A percentile compares a stretch with the other conserved stretches of the same genome.
phyloP scores from a whole-genome alignment of 192 early-diverging fungal genomes.

The Allomyces arbusculus region DNA sequence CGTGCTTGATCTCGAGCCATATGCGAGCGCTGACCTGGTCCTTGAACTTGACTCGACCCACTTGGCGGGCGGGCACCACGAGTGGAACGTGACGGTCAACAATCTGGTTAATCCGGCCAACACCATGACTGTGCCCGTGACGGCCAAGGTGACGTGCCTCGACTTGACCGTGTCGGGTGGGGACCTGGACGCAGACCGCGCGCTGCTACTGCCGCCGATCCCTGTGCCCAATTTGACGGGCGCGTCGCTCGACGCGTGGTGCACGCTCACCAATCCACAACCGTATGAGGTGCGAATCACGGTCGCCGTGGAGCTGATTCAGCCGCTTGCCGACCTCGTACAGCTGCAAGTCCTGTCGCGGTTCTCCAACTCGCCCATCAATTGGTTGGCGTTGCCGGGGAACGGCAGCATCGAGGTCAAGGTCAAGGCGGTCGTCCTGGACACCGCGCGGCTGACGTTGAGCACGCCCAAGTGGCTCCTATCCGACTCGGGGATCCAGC shows the following conservation, averaged over 20 bases:
- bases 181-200: slow-evolving; percentile 15
- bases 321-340: slow-evolving; percentile 37
- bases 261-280: slow-evolving; percentile 49
- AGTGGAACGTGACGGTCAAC: slow-evolving; percentile 25
- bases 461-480: slow-evolving; percentile 15
- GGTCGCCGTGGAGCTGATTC: slow-evolving; percentile 38
- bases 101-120: slow-evolving; percentile 52
- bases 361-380: slow-evolving; percentile 59
- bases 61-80: background rate
- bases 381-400: slow-evolving; percentile 42
- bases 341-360: slow-evolving; percentile 53
- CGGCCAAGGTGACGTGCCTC: slow-evolving; percentile 39
- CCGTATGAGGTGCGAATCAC: slow-evolving; percentile 63
- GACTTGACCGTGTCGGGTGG: slow-evolving; percentile 52
- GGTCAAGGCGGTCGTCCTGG: slow-evolving; percentile 5
- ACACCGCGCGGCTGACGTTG: slow-evolving; percentile 30
- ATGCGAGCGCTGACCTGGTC: background rate
- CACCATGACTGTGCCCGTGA: slow-evolving; percentile 22
- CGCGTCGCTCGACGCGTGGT: slow-evolving; percentile 45
- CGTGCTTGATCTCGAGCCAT: background rate
- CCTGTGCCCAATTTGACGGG: slow-evolving; percentile 30
- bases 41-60: background rate
- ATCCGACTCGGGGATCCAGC: background rate
- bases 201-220: slow-evolving; percentile 44
- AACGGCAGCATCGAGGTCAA: slow-evolving; percentile 45